Conservation (phyloP, 345 rosid species). For the Diplotaxis tenuifolia region DNA sequence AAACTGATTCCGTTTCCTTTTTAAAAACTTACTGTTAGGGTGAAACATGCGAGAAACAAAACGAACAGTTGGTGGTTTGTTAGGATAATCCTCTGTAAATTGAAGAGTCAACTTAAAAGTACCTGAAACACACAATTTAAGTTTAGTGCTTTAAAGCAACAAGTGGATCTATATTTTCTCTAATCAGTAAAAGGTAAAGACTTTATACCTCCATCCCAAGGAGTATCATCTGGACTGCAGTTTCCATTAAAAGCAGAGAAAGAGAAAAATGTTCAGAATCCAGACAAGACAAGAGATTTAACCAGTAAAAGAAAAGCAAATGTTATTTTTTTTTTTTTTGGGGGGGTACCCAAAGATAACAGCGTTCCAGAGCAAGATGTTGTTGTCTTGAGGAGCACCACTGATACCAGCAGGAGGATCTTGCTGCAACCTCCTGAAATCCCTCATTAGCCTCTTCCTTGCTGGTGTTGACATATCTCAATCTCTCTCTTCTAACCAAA, state of each 20-base stretch:
- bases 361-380: slow-evolving; percentile 61
- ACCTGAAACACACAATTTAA: slow-evolving; percentile 34
- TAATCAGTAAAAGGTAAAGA: background rate
- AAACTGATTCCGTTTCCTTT: background rate
- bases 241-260: background rate
- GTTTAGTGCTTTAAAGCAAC: background rate
- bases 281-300: background rate
- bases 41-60: slow-evolving; percentile 11
- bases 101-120: slow-evolving; percentile 9
- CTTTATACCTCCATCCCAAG: slow-evolving; percentile 58
- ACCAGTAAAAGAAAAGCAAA: background rate
- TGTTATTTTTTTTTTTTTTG: background rate
- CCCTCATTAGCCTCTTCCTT: slow-evolving; percentile 64
- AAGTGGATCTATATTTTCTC: background rate
- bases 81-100: background rate
- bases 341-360: slow-evolving; percentile 50
- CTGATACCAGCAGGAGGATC: slow-evolving; percentile 46
- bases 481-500: background rate
- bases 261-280: background rate
- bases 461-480: slow-evolving; percentile 57
- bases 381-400: slow-evolving; percentile 53
- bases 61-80: slow-evolving; percentile 9
- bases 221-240: slow-evolving; percentile 53
- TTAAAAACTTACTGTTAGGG: background rate
- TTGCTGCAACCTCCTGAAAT: slow-evolving; percentile 59